Evolutionary conservation across 371 early-diverging fungal genomes (phyloP).

Genomic region (Mortierella sp.): DNA sequence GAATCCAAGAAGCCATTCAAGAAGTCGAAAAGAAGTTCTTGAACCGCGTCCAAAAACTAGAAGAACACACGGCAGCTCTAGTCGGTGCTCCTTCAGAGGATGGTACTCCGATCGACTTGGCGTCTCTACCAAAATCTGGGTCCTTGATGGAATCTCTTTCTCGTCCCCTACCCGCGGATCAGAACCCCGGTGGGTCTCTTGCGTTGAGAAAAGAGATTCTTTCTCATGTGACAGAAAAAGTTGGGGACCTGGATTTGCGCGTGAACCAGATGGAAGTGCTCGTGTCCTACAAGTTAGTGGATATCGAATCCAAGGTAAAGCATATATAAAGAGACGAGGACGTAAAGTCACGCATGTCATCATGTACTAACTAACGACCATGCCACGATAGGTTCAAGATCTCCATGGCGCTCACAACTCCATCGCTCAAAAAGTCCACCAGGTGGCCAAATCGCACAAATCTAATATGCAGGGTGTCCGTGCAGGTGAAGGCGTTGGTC

Average conservation of each 20-base stretch:
- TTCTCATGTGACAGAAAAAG: conserved; percentile 53
- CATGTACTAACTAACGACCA: neutral
- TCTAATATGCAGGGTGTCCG: conserved; percentile 51
- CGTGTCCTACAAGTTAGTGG: conserved; percentile 54
- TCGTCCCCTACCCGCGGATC: conserved; percentile 32
- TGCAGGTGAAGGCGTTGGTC: conserved; percentile 47
- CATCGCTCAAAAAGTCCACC: conserved; percentile 55
- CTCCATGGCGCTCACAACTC: conserved; percentile 56
- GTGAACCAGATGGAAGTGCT: conserved; percentile 57
- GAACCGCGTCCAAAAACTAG: conserved; percentile 46
- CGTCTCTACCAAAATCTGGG: conserved; percentile 18
- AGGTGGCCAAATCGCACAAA: conserved; percentile 50
- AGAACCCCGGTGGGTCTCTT: conserved; percentile 50
- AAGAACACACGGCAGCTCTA: conserved; percentile 36
- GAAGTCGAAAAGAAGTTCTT: conserved; percentile 56
- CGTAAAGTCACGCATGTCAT: neutral
- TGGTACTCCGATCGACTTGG: neutral
- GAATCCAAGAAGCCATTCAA: conserved; percentile 55
- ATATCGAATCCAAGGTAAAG: conserved; percentile 55
- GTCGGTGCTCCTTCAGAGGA: conserved; percentile 27
- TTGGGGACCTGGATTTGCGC: conserved; percentile 50
- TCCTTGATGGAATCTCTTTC: conserved; percentile 47
- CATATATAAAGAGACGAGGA: neutral
- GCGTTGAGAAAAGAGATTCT: conserved; percentile 52
- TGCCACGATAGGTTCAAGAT: conserved; percentile 37